phyloP scores from a whole-genome alignment of 2,329 filamentous ascomycete genomes.

The Cordyceps fumosorosea region DNA sequence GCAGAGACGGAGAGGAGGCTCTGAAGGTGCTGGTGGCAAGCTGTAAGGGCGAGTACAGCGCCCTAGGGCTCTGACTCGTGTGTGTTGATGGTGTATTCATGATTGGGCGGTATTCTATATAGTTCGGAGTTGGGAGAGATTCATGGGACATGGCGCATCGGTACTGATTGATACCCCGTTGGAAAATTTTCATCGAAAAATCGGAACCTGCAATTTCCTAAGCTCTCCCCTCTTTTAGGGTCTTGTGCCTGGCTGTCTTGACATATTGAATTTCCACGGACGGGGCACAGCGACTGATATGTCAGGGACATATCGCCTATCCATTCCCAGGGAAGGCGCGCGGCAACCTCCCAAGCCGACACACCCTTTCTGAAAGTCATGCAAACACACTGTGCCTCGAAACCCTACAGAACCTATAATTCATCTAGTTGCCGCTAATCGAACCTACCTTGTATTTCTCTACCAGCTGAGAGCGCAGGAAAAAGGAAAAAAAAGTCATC shows the following conservation, averaged over 20 bases:
- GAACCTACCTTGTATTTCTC: neutral
- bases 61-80: slow-evolving; percentile 26
- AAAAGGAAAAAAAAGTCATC: neutral
- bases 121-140: neutral
- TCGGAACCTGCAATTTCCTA: neutral
- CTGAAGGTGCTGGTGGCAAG: slow-evolving; percentile 12
- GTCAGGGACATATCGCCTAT: too few species aligned
- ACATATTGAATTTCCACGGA: neutral
- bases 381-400: neutral
- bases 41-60: slow-evolving; percentile 26
- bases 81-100: neutral
- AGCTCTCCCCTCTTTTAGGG: neutral
- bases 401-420: neutral
- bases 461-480: neutral
- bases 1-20: slow-evolving; percentile 11
- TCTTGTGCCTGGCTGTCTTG: neutral
- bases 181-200: neutral
- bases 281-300: neutral
- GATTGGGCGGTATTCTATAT: neutral
- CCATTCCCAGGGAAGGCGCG: slow-evolving; percentile 16
- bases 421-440: neutral
- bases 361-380: neutral
- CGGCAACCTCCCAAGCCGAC: neutral
- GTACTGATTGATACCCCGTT: neutral
- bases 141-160: neutral